phyloP scores from a whole-genome alignment of 2,329 filamentous ascomycete species.

The Monosporascus sp. region DNA sequence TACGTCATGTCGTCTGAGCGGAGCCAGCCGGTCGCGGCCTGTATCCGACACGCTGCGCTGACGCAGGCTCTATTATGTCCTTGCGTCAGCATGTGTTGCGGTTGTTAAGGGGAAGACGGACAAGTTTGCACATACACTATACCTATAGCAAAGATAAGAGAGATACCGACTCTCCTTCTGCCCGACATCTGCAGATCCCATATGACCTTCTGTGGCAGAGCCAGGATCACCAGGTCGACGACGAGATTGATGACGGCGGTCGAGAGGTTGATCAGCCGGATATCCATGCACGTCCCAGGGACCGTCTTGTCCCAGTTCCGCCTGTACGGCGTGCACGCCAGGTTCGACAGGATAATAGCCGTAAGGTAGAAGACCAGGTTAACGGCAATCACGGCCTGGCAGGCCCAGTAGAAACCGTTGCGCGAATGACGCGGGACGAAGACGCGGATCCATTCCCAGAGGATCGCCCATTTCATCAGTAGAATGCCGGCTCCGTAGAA shows the following conservation, averaged over 20 bases:
- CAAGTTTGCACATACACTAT: not conserved
- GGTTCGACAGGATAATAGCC: constrained; percentile 3
- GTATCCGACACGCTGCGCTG: constrained; percentile 2
- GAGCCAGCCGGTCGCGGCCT: constrained; percentile 1
- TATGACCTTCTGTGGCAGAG: constrained; percentile 2
- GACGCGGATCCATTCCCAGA: constrained; percentile 8
- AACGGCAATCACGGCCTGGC: constrained; percentile 1
- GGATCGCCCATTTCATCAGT: constrained; percentile 8
- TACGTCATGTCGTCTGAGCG: constrained; percentile 7
- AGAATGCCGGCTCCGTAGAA: constrained; percentile 7
- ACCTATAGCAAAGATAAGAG: not conserved
- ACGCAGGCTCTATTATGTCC: not conserved
- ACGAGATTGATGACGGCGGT: not conserved
- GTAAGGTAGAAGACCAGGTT: constrained; percentile 4
- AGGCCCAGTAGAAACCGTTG: constrained; percentile 8
- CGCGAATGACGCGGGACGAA: constrained; percentile 5
- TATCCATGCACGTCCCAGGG: constrained; percentile 2
- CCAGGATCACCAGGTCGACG: constrained; percentile 1
- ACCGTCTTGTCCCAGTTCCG: constrained; percentile 6
- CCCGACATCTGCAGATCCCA: constrained; percentile 1
- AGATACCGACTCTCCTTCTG: not conserved
- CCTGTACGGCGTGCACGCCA: constrained; percentile 2
- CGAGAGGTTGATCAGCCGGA: not conserved
- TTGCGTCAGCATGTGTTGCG: not conserved
- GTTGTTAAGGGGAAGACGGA: not conserved